These are phyloP conservation scores for Friedmanniomyces endolithicus DNA, from an alignment of 495 filamentous ascomycete species.

Conservation along the genomic window DNA sequence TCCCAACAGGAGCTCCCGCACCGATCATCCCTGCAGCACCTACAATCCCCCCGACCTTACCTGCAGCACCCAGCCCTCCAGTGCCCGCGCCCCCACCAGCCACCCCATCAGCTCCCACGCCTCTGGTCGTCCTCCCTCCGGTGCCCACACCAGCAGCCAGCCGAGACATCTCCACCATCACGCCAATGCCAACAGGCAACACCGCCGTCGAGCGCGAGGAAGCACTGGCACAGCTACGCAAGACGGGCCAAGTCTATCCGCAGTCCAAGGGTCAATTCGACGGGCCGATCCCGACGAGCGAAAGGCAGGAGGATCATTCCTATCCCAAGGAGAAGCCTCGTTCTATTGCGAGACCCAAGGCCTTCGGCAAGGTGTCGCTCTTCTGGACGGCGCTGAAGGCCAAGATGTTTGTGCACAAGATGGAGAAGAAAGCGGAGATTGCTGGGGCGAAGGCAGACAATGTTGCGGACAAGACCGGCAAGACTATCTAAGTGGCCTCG, in stretches of 20 bases:
- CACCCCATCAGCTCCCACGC: too few relatives aligned
- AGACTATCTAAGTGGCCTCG: not conserved
- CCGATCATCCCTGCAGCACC: too few relatives aligned
- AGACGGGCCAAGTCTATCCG: slow-evolving; percentile 3
- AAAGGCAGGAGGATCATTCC: slow-evolving; percentile 9
- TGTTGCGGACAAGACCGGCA: not conserved
- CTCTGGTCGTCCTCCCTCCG: too few relatives aligned
- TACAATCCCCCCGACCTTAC: too few relatives aligned
- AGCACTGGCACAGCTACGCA: slow-evolving; percentile 1
- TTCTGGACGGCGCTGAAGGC: slow-evolving; percentile 6
- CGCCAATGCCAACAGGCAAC: not conserved
- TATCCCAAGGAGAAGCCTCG: not conserved
- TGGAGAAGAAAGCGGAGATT: not conserved
- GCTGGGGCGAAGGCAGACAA: not conserved
- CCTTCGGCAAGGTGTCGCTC: not conserved
- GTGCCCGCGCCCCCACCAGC: too few relatives aligned
- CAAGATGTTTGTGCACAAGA: not conserved
- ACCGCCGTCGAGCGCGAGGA: slow-evolving; percentile 1
- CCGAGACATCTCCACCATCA: too few relatives aligned
- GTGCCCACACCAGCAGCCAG: too few relatives aligned
- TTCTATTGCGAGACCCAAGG: not conserved
- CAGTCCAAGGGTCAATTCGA: not conserved
- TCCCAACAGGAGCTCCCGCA: too few relatives aligned
- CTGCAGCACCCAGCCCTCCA: too few relatives aligned
- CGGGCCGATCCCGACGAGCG: not conserved